Evolutionary conservation across 2,329 filamentous ascomycete species (phyloP).

Genomic region (Macrophomina phaseolina): DNA sequence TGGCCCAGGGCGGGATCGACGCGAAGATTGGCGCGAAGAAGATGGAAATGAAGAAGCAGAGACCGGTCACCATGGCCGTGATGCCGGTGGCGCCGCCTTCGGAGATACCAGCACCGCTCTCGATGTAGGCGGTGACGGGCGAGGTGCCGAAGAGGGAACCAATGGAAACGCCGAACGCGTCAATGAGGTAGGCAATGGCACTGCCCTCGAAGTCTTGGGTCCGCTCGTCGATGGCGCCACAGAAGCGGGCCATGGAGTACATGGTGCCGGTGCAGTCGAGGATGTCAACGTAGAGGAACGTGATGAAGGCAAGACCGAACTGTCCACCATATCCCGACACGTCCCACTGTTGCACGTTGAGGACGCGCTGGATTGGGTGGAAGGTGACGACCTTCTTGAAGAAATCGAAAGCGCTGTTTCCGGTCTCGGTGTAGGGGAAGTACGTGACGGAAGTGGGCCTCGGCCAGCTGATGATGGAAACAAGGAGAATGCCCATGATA

Average conservation of each 20-base stretch:
- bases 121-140: constrained; percentile 85
- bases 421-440: constrained; percentile 75
- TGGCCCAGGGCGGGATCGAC: constrained; percentile 87
- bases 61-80: constrained; percentile 77
- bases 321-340: constrained; percentile 71
- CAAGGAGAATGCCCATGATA: constrained; percentile 80
- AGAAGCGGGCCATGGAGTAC: constrained; percentile 88
- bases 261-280: constrained; percentile 85
- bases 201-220: constrained; percentile 90
- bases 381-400: constrained; percentile 89
- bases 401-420: constrained; percentile 77
- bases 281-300: constrained; percentile 90
- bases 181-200: constrained; percentile 81
- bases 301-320: constrained; percentile 83
- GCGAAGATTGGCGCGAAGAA: constrained; percentile 93
- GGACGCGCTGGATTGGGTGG: constrained; percentile 72
- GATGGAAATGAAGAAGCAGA: constrained; percentile 85
- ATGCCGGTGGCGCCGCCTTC: constrained; percentile 85
- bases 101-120: constrained; percentile 87
- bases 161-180: constrained; percentile 81
- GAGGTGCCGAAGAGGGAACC: constrained; percentile 78
- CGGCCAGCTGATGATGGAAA: constrained; percentile 89
- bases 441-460: constrained; percentile 76
- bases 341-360: constrained; percentile 77
- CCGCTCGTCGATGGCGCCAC: constrained; percentile 76